Percentiles rank a stretch among this genome's conserved stretches.
These are phyloP conservation scores for Amanita fuliginea DNA, from an alignment of 768 basidiomycete genomes.

Conservation along the genomic window DNA sequence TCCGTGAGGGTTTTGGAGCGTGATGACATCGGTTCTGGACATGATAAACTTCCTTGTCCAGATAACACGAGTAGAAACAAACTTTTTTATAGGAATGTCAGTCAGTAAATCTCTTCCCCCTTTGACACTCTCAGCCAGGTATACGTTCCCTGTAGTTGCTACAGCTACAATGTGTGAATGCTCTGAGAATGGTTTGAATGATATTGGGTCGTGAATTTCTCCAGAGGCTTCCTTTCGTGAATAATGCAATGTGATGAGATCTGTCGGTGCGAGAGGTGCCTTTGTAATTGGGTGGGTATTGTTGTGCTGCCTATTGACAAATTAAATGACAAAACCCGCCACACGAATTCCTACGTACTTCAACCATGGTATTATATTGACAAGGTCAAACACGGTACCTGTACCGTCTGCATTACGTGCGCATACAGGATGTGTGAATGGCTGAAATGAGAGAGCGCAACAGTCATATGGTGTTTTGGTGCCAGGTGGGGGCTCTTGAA, in stretches of 20 bases:
- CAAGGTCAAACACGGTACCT: conserved; percentile 74
- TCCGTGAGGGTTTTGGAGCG: conserved; percentile 86
- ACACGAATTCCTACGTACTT: conserved; percentile 42
- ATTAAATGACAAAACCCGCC: conserved; percentile 3
- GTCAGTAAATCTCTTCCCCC: conserved; percentile 78
- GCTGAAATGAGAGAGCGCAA: conserved; percentile 85
- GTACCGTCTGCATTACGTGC: conserved; percentile 75
- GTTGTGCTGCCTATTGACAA: conserved; percentile 55
- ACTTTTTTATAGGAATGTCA: conserved; percentile 84
- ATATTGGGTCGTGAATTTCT: conserved; percentile 91
- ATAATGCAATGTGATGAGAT: conserved; percentile 74
- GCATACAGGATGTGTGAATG: conserved; percentile 82
- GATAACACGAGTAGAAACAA: conserved; percentile 9
- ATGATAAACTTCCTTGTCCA: conserved; percentile 6
- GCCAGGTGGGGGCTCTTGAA: conserved; percentile 53
- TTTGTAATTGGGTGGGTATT: conserved; percentile 74
- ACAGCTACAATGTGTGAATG: conserved; percentile 94
- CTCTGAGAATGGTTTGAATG: conserved; percentile 94
- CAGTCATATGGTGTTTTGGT: conserved; percentile 78
- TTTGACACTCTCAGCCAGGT: conserved; percentile 82
- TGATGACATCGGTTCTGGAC: conserved; percentile 77
- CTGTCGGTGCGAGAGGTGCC: conserved; percentile 54
- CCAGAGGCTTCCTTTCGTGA: conserved; percentile 73
- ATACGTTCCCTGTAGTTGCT: conserved; percentile 87
- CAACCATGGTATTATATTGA: conserved; percentile 92